Evolutionary conservation across 1,139 yeast genomes (phyloP).

Genomic region (Candida tropicalis): DNA sequence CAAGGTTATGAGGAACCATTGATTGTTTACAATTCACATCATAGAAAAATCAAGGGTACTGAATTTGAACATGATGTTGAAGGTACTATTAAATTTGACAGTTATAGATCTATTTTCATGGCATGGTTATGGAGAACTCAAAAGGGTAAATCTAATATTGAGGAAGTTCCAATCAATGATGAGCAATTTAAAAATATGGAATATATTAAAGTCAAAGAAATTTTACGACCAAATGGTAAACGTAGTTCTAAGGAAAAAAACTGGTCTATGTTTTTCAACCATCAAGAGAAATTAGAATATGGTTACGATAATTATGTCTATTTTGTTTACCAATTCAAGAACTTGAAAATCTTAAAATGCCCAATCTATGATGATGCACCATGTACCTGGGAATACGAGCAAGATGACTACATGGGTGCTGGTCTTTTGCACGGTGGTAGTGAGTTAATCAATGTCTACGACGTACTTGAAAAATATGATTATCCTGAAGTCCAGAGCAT

Average conservation of each 20-base stretch:
- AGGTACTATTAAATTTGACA: conserved; percentile 15
- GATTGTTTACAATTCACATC: conserved; percentile 36
- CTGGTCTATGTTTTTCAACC: conserved; percentile 15
- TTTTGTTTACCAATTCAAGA: conserved; percentile 30
- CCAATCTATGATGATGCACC: conserved; percentile 17
- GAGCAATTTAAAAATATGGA: conserved; percentile 16
- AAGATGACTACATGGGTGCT: conserved; percentile 20
- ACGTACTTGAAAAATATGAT: conserved; percentile 15
- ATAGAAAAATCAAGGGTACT: conserved; percentile 23
- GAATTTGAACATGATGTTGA: conserved; percentile 3
- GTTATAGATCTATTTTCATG: conserved; percentile 27
- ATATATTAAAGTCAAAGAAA: conserved; percentile 30
- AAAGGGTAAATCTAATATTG: conserved; percentile 32
- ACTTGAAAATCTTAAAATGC: conserved; percentile 29
- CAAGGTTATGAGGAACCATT: conserved; percentile 42
- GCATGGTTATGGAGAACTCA: conserved; percentile 40
- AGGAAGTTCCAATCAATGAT: conserved; percentile 20
- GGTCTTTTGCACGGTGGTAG: conserved; percentile 38
- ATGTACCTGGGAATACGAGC: conserved; percentile 10
- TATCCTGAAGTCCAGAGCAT: conserved; percentile 12
- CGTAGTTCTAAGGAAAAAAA: conserved; percentile 24
- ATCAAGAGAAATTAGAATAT: conserved; percentile 4
- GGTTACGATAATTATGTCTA: conserved; percentile 24
- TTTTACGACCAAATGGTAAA: conserved; percentile 20
- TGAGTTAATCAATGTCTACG: conserved; percentile 22